Conservation (phyloP, 2,329 filamentous ascomycete species). For the Trichoderma asperellum region DNA sequence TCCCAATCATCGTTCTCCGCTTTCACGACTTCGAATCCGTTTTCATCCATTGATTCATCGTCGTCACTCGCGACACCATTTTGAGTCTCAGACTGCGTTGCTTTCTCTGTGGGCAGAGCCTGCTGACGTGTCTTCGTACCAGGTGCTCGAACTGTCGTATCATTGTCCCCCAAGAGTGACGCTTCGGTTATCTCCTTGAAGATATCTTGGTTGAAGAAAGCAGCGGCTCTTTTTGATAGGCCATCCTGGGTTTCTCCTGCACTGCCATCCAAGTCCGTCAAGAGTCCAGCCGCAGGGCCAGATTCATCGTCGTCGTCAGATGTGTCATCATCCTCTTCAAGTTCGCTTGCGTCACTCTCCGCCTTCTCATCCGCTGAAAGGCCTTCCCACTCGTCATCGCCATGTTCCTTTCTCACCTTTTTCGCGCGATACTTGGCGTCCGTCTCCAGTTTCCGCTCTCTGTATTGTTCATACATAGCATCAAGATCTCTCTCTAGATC, state of each 20-base stretch:
- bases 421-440: constrained; percentile 92
- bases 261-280: constrained; percentile 45
- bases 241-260: constrained; percentile 50
- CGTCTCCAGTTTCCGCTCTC: constrained; percentile 73
- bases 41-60: constrained; percentile 2
- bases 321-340: constrained; percentile 58
- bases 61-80: not conserved
- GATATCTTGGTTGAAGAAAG: constrained; percentile 94
- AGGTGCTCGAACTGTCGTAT: constrained; percentile 35
- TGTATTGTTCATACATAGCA: constrained; percentile 82
- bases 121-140: not conserved
- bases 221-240: constrained; percentile 81
- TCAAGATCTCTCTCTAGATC: constrained; percentile 84
- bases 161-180: constrained; percentile 57
- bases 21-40: constrained; percentile 65
- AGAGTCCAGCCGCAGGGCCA: constrained; percentile 36
- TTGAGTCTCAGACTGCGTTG: not conserved
- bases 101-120: not conserved
- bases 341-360: constrained; percentile 57
- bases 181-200: constrained; percentile 78
- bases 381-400: constrained; percentile 91
- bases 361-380: constrained; percentile 69
- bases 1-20: constrained; percentile 64
- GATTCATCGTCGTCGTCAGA: constrained; percentile 42
- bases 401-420: constrained; percentile 77